These are phyloP conservation scores for Aspergillus homomorphus DNA, from an alignment of 495 filamentous ascomycete species.

Conservation along the genomic window DNA sequence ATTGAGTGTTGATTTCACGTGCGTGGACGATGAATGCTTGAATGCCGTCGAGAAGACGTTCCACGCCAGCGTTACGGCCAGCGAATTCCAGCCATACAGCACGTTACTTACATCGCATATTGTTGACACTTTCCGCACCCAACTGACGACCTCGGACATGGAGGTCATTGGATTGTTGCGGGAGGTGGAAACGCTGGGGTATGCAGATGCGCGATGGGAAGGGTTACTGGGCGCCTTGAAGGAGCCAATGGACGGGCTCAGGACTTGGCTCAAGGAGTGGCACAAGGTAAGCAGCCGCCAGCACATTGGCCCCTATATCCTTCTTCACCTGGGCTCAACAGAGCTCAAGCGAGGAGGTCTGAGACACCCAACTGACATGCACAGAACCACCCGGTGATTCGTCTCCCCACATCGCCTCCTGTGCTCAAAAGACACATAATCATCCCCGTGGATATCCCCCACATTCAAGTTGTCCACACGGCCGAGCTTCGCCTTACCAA, in stretches of 20 bases:
- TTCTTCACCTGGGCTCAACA: not conserved
- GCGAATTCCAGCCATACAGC: conserved; percentile 42
- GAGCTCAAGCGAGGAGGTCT: not conserved
- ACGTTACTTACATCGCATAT: conserved; percentile 51
- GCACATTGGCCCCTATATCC: not conserved
- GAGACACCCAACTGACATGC: conserved; percentile 12
- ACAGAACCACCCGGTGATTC: conserved; percentile 35
- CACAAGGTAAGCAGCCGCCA: conserved; percentile 38
- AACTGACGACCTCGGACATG: conserved; percentile 57
- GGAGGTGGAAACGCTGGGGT: conserved; percentile 42
- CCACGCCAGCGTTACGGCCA: conserved; percentile 37
- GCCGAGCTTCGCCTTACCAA: conserved; percentile 62
- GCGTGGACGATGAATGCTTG: conserved; percentile 63
- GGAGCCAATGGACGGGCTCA: conserved; percentile 34
- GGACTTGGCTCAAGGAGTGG: conserved; percentile 46
- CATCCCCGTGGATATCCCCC: conserved; percentile 77
- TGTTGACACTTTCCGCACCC: conserved; percentile 47
- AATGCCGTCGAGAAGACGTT: conserved; percentile 44
- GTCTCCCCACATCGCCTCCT: conserved; percentile 31
- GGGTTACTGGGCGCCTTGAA: conserved; percentile 39
- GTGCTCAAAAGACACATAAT: conserved; percentile 43
- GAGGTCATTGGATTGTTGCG: conserved; percentile 44
- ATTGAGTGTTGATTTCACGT: conserved; percentile 73
- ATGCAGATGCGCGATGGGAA: conserved; percentile 41
- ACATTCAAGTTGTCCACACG: conserved; percentile 79